Base-by-base conservation (phyloP, 352 stramenopile genomes). In the Phytophthora citricola region DNA sequence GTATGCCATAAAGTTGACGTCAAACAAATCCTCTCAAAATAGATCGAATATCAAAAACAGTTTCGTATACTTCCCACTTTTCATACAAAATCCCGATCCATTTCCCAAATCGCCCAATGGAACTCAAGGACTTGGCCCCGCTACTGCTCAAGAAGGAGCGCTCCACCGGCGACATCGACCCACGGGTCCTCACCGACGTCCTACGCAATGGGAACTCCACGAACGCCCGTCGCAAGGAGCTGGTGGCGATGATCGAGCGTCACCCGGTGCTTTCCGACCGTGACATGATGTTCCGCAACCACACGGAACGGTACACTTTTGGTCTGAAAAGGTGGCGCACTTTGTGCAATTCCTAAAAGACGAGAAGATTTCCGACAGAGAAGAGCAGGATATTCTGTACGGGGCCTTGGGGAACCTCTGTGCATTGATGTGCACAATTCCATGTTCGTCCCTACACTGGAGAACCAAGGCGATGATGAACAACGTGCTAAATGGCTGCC, bases 391-490 rank as follows among this genome's bases (percentile, higher is more conserved):
- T 5, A 63, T 63, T 14, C 7, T 68, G 58, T 57, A 58, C 12
- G 14, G 9, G 5, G 57, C 58, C 1, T 27, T 71, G 12, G 56
- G 1, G 63, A 71, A 22, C 49, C 34, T 7, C 11, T 66, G 7
- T 20, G 20, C 9, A 45, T 71, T 15, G 48, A 71, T 8, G 34
- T 71, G 15, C 63, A 67, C 29, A n/a, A 20, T 32, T 34, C 26
- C 44, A 71, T 71, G 63, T 71, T 71, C 63, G 40, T 62, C 15
- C 63, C 63, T 1, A 66, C 63, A 12, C 24, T 71, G 9, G 63
- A 71, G 49, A 71, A 62, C 63, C 63, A 71, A 24, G 63, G 40
- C 11, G 38, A 29, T 3, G 63, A 71, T 15, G 34, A 60, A 9
- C 63, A 71, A 38, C 48, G 51, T 9, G 63, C 49, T 7, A 55